Conservation (phyloP, 768 basidiomycete species). For the Leccinum broughii region DNA sequence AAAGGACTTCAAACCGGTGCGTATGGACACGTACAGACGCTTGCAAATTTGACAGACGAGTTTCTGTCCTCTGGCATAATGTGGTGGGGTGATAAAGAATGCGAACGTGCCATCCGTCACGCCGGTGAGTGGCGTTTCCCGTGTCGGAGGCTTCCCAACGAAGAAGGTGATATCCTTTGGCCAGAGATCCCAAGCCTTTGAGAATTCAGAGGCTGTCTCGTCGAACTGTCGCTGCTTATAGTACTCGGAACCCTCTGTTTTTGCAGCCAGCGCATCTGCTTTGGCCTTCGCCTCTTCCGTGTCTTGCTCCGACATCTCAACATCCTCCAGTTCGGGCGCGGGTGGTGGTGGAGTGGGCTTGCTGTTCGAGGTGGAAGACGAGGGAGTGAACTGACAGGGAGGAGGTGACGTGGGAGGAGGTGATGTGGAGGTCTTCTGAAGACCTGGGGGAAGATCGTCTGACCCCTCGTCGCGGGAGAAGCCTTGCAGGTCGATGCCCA, state of each 20-base stretch:
- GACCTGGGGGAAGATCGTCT: slow-evolving; percentile 69
- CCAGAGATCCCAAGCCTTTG: slow-evolving; percentile 89
- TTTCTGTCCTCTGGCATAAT: no score
- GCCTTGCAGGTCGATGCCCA: slow-evolving; percentile 92
- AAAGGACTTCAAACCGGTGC: no score
- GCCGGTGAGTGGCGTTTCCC: no score
- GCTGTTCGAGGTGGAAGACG: slow-evolving; percentile 32
- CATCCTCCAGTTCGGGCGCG: slow-evolving; percentile 50
- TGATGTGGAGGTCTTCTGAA: slow-evolving; percentile 32
- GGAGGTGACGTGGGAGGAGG: slow-evolving; percentile 28
- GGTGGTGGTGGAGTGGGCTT: slow-evolving; percentile 42
- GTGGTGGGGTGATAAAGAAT: no score
- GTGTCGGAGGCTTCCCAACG: no score
- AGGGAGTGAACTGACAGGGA: slow-evolving; percentile 35
- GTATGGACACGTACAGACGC: no score
- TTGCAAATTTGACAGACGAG: no score
- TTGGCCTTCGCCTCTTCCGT: slow-evolving; percentile 72
- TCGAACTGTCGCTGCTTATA: slow-evolving; percentile 88
- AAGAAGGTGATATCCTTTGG: slow-evolving; percentile 95
- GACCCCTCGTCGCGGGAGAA: slow-evolving; percentile 84
- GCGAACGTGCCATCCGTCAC: no score
- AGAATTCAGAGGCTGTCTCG: slow-evolving; percentile 72
- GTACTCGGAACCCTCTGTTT: slow-evolving; percentile 72
- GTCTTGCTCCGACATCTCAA: slow-evolving; percentile 65
- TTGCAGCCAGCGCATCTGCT: slow-evolving; percentile 76